Evolutionary conservation across 192 early-diverging fungal genomes (phyloP).

Genomic region (Fimicolochytrium jonesii): DNA sequence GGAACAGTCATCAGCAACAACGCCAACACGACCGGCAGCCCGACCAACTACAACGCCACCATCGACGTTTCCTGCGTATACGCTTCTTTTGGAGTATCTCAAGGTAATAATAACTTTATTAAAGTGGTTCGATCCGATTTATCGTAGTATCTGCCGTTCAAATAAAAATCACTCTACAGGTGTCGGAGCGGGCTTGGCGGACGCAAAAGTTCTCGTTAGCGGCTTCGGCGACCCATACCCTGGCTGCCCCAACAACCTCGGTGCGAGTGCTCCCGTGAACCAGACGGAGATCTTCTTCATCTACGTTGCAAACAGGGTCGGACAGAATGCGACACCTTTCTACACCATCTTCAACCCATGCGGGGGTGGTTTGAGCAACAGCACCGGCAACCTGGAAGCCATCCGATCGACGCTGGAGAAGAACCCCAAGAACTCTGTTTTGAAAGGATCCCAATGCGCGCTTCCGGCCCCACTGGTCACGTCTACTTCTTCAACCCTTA

Average conservation of each 20-base stretch:
- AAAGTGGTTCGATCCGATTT: no score
- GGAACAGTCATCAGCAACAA: conserved; percentile 17
- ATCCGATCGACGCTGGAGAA: background rate
- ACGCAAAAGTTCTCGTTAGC: conserved; percentile 9
- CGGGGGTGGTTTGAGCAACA: conserved; percentile 11
- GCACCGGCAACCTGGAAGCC: conserved; percentile 4
- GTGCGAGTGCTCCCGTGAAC: conserved; percentile 4
- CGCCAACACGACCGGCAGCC: background rate
- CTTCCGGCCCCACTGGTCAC: no score
- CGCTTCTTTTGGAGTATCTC: background rate
- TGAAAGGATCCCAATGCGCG: no score
- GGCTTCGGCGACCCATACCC: conserved; percentile 14
- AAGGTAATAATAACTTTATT: no score
- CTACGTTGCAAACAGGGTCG: conserved; percentile 11
- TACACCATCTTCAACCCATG: conserved; percentile 26
- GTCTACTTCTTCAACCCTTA: no score
- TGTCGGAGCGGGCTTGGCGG: background rate
- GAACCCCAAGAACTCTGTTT: conserved; percentile 6
- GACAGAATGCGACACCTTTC: conserved; percentile 2
- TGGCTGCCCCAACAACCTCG: conserved; percentile 2
- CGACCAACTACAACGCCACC: conserved; percentile 24
- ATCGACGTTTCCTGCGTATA: conserved; percentile 21
- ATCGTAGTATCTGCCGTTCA: no score
- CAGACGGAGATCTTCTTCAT: conserved; percentile 16
- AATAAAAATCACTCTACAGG: background rate